Percentiles rank a stretch among this genome's conserved stretches.
Evolutionary conservation across 164 flowering plant species (phyloP).

Genomic region (Kalanchoe fedtschenkoi): DNA sequence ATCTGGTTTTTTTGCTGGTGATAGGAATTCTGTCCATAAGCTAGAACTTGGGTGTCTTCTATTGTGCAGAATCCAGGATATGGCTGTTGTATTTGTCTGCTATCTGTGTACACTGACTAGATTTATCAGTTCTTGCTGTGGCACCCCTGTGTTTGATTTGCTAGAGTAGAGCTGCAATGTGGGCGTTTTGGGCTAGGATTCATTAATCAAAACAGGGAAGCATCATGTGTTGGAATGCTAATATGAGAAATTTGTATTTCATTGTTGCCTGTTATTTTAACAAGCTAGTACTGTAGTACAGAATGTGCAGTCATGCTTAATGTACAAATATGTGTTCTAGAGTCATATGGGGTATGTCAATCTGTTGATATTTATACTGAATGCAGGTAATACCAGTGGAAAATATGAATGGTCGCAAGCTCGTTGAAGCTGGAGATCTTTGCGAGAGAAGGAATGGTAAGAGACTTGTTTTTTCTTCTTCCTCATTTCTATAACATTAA

Average conservation of each 20-base stretch:
- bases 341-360: background rate
- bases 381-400: slow-evolving; percentile 89
- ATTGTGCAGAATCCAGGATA: too few relatives aligned
- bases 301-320: too few relatives aligned
- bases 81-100: background rate
- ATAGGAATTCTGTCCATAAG: background rate
- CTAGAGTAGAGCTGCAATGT: background rate
- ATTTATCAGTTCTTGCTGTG: too few relatives aligned
- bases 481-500: background rate
- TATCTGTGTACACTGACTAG: too few relatives aligned
- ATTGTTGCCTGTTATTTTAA: too few relatives aligned
- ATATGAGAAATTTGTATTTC: background rate
- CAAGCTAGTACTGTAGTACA: too few relatives aligned
- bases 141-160: background rate
- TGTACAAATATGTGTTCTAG: too few relatives aligned
- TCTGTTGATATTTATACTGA: background rate
- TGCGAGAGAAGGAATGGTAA: slow-evolving; percentile 97
- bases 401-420: slow-evolving; percentile 84
- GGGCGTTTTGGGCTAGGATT: too few relatives aligned
- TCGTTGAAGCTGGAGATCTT: slow-evolving; percentile 88
- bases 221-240: background rate
- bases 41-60: too few relatives aligned
- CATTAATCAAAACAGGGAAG: too few relatives aligned
- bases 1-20: background rate
- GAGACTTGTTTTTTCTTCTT: slow-evolving; percentile 1